These are phyloP conservation scores for Ehretia macrophylla DNA, from an alignment of 257 asterid genomes.

Conservation along the genomic window DNA sequence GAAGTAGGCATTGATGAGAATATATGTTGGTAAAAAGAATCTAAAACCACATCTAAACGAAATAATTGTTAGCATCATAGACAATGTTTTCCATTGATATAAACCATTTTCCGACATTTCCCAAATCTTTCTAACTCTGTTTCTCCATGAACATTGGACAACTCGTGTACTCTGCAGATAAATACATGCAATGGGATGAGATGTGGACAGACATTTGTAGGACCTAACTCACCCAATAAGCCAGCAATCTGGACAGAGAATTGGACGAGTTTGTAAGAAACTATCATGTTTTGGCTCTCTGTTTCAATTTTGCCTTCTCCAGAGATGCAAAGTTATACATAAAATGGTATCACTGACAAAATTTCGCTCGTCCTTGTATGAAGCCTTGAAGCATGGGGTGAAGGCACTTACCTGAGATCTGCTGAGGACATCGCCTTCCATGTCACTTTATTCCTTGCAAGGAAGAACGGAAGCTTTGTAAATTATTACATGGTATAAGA, in stretches of 20 bases:
- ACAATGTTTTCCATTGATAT: no score
- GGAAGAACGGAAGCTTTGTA: constrained; percentile 76
- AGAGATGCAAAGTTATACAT: not conserved
- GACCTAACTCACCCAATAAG: constrained; percentile 81
- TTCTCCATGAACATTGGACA: not conserved
- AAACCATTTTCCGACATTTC: no score
- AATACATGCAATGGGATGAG: constrained; percentile 76
- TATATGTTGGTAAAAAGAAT: not conserved
- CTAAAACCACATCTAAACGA: no score
- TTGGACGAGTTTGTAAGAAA: constrained; percentile 96
- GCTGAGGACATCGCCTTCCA: constrained; percentile 69
- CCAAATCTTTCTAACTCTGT: not conserved
- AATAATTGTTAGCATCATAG: no score
- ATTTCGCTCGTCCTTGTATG: constrained; percentile 3
- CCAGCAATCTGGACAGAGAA: constrained; percentile 96
- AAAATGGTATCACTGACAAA: not conserved
- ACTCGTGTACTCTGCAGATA: constrained; percentile 39
- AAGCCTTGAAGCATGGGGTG: constrained; percentile 65
- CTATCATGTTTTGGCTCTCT: not conserved
- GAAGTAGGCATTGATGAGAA: not conserved
- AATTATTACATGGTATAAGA: constrained; percentile 80
- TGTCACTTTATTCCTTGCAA: constrained; percentile 62
- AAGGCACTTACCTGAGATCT: constrained; percentile 41
- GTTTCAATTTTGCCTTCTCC: not conserved
- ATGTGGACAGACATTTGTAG: constrained; percentile 76